Percentiles rank a stretch among this genome's conserved stretches.
phyloP scores from a whole-genome alignment of 495 filamentous ascomycete species.

The Neurospora sp. region DNA sequence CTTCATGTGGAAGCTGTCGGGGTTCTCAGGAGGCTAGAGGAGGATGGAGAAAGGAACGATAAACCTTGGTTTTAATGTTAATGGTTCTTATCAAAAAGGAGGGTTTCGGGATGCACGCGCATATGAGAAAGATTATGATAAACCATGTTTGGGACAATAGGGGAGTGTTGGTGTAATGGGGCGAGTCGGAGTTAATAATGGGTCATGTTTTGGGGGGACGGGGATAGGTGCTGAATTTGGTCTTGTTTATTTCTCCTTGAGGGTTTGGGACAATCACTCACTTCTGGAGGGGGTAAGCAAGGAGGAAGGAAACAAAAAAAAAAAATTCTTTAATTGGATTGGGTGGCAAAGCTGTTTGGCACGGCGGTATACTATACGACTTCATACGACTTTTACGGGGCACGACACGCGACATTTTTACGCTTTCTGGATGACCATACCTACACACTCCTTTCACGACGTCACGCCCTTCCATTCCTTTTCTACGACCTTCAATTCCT shows the following conservation, averaged over 20 bases:
- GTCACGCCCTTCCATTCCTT: not conserved
- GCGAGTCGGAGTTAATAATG: not conserved
- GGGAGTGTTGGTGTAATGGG: not conserved
- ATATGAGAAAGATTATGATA: not conserved
- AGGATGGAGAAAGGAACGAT: constrained; percentile 18
- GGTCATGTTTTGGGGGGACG: not conserved
- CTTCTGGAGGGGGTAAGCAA: not conserved
- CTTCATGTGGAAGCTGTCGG: constrained; percentile 36
- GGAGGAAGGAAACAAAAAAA: not conserved
- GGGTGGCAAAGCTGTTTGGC: not conserved
- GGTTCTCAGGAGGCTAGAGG: constrained; percentile 35
- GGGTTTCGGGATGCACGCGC: not conserved
- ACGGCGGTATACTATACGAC: not conserved
- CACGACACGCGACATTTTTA: not conserved
- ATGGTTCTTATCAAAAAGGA: not conserved
- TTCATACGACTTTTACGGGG: not conserved
- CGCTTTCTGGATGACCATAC: not conserved
- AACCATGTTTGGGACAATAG: not conserved
- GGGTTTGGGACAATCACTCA: not conserved
- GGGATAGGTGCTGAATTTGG: not conserved
- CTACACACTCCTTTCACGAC: not conserved
- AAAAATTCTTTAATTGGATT: not conserved
- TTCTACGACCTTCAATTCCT: not conserved
- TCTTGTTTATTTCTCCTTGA: not conserved
- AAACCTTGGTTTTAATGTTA: constrained; percentile 25